A percentile compares a stretch with the other conserved stretches of the same genome.
phyloP scores from a whole-genome alignment of 1,139 yeast species.

The Candida buenavistaensis region DNA sequence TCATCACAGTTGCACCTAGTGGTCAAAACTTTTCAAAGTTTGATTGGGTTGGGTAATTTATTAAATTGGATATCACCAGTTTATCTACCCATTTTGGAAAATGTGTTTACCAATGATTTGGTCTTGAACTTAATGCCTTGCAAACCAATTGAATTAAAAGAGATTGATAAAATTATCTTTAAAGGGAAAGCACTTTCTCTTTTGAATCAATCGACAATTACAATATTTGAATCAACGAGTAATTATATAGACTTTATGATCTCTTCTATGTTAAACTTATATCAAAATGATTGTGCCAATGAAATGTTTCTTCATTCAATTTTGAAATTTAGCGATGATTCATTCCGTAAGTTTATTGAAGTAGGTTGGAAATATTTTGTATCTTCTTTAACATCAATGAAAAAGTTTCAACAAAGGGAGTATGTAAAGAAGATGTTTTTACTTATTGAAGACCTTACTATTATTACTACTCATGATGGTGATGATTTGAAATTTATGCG shows the following conservation, averaged over 20 bases:
- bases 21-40: conserved; percentile 19
- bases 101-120: conserved; percentile 21
- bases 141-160: conserved; percentile 22
- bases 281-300: neutral
- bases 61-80: conserved; percentile 18
- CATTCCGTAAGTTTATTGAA: conserved; percentile 20
- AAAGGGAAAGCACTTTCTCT: conserved; percentile 31
- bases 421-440: conserved; percentile 14
- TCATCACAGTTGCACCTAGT: conserved; percentile 13
- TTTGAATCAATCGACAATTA: conserved; percentile 22
- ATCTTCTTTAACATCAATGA: conserved; percentile 21
- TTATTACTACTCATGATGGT: too few relatives aligned
- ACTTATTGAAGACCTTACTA: too few relatives aligned
- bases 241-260: conserved; percentile 24
- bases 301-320: conserved; percentile 27
- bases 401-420: conserved; percentile 26
- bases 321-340: conserved; percentile 21
- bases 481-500: too few relatives aligned
- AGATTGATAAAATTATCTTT: conserved; percentile 38
- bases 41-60: conserved; percentile 33
- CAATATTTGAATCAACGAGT: conserved; percentile 19
- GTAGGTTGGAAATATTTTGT: conserved; percentile 22
- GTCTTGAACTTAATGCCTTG: conserved; percentile 15
- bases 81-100: conserved; percentile 15
- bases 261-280: conserved; percentile 15